Evolutionary conservation across 2,329 filamentous ascomycete genomes (phyloP), one percentile per base, ranked within the genome.

Genomic region (Paecilomyces fulvus): DNA sequence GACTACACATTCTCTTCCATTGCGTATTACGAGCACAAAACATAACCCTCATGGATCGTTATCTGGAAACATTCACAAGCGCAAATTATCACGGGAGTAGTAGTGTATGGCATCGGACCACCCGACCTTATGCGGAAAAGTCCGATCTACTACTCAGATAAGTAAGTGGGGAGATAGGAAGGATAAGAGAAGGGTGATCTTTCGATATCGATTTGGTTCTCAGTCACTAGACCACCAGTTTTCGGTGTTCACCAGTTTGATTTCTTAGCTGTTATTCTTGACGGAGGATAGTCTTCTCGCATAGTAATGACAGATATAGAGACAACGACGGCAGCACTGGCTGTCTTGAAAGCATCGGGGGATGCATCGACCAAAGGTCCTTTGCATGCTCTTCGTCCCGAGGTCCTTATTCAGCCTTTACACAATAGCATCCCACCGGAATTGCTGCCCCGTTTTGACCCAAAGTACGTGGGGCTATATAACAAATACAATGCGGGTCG

Each of bases 401-500:
- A 23, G 5, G 48, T 21, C 3, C 14, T 49, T n/a, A 17, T 23
- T 1, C 71, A 75, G 51, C 73, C 73, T n/a, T 66, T 72, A 14
- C 66, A 75, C 53, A 76, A 77, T 55, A 72, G 67, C 61, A 77
- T 77, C 8, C 73, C 74, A 4, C 56, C 60, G 2, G 61, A 73
- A 49, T 65, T 77, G 30, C 56, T 71, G 4, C 59, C 67, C 17
- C 67, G 70, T 4, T 75, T 74, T 57, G 75, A 77, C 48, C 71
- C 73, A 1, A 62, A 68, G 37, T 77, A 74, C 53, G 65, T 75
- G 25, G 67, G 73, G 52, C 67, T 75, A 63, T 74, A 75, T 62
- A 72, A 75, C 56, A 72, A 71, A 55, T 72, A 75, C 64, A 75
- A 72, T 55, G 71, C 65, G 1, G 74, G 73, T 11, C 71, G 73